These are phyloP conservation scores for Suillus subalutaceus DNA, from an alignment of 768 basidiomycete genomes.

Conservation along the genomic window DNA sequence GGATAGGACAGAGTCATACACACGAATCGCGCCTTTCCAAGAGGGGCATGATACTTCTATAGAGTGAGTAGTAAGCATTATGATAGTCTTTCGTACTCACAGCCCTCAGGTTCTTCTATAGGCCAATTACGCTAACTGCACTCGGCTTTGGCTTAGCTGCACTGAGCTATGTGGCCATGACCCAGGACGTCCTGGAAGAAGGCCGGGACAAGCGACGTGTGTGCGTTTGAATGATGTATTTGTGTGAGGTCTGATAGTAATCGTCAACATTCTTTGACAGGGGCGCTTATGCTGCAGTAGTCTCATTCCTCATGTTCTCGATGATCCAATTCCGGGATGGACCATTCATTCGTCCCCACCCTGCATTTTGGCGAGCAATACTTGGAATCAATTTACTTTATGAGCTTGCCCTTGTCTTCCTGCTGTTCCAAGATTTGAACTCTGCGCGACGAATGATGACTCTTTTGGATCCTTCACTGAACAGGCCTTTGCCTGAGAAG, in stretches of 20 bases:
- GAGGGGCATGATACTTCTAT: slow-evolving; percentile 81
- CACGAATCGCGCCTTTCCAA: slow-evolving; percentile 81
- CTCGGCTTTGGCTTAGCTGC: slow-evolving; percentile 66
- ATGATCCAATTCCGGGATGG: slow-evolving; percentile 91
- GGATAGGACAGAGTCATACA: slow-evolving; percentile 82
- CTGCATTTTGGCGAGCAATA: slow-evolving; percentile 81
- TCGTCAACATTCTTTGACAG: slow-evolving; percentile 38
- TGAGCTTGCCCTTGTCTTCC: slow-evolving; percentile 79
- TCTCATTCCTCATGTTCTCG: slow-evolving; percentile 77
- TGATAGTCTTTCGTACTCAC: slow-evolving; percentile 9
- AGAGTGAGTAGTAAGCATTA: slow-evolving; percentile 52
- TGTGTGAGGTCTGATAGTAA: neutral
- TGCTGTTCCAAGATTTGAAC: slow-evolving; percentile 82
- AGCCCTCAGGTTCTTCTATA: slow-evolving; percentile 78
- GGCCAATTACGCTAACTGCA: slow-evolving; percentile 78
- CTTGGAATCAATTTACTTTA: slow-evolving; percentile 84
- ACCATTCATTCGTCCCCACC: slow-evolving; percentile 86
- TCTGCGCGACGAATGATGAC: slow-evolving; percentile 81
- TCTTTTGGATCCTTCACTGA: slow-evolving; percentile 72
- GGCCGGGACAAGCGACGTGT: slow-evolving; percentile 79
- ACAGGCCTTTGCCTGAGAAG: slow-evolving; percentile 78
- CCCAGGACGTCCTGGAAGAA: slow-evolving; percentile 83
- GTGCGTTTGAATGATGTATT: slow-evolving; percentile 45
- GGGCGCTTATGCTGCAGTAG: slow-evolving; percentile 75
- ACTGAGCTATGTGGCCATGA: slow-evolving; percentile 81